Conservation (phyloP, 2,329 filamentous ascomycete genomes). For the Pseudocercospora eumusae region DNA sequence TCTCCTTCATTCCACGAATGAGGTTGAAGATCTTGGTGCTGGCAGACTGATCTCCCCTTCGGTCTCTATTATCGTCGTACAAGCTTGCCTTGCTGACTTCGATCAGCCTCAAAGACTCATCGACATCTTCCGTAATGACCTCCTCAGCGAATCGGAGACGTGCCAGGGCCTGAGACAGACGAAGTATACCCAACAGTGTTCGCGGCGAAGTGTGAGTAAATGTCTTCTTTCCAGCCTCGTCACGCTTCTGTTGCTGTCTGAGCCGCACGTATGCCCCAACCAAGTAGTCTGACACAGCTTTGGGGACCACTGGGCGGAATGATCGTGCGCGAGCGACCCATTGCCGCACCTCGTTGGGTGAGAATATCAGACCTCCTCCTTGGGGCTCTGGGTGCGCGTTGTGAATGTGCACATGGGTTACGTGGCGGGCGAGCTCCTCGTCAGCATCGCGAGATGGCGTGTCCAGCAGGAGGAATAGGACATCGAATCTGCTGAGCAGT, state of each 20-base stretch:
- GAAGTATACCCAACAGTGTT: slow-evolving; percentile 88
- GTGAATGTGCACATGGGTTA: slow-evolving; percentile 96
- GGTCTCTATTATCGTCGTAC: slow-evolving; percentile 66
- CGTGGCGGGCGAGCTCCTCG: slow-evolving; percentile 91
- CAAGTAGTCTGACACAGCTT: slow-evolving; percentile 89
- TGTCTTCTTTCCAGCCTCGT: slow-evolving; percentile 86
- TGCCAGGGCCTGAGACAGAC: slow-evolving; percentile 89
- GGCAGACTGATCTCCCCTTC: slow-evolving; percentile 69
- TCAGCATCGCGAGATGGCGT: slow-evolving; percentile 87
- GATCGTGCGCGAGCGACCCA: slow-evolving; percentile 92
- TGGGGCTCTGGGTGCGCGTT: slow-evolving; percentile 79
- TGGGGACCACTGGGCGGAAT: slow-evolving; percentile 83
- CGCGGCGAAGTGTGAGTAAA: slow-evolving; percentile 93
- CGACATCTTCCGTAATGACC: slow-evolving; percentile 89
- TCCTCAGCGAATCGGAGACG: slow-evolving; percentile 83
- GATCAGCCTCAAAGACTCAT: slow-evolving; percentile 86
- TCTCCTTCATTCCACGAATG: slow-evolving; percentile 82
- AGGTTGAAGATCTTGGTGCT: slow-evolving; percentile 93
- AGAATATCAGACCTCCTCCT: slow-evolving; percentile 72
- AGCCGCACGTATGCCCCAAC: slow-evolving; percentile 95
- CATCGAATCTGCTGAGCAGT: slow-evolving; percentile 92
- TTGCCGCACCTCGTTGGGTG: slow-evolving; percentile 88
- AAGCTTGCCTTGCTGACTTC: slow-evolving; percentile 93
- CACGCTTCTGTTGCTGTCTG: slow-evolving; percentile 85
- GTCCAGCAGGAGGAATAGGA: slow-evolving; percentile 95